A percentile compares a stretch with the other conserved stretches of the same genome.
Evolutionary conservation across 2,329 filamentous ascomycete species (phyloP).

Genomic region (Alternaria brassicicola): DNA sequence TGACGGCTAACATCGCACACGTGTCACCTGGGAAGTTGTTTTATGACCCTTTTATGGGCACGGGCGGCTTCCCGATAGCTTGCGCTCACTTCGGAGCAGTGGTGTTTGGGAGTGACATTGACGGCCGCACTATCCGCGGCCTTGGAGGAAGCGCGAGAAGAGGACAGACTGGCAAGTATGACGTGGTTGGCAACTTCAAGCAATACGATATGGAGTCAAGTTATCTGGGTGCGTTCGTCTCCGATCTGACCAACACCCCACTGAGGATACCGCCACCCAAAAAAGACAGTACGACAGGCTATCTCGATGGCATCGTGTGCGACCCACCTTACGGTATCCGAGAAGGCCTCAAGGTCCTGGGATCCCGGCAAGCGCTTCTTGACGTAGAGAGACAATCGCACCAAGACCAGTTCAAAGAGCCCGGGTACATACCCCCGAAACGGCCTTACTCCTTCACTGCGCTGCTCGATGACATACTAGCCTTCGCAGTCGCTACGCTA

Average conservation of each 20-base stretch:
- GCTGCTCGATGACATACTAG: slow-evolving; percentile 87
- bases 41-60: slow-evolving; percentile 95
- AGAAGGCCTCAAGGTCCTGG: slow-evolving; percentile 88
- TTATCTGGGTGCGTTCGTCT: slow-evolving; percentile 80
- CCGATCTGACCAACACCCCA: slow-evolving; percentile 88
- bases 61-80: slow-evolving; percentile 88
- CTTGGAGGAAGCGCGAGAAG: slow-evolving; percentile 54
- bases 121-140: slow-evolving; percentile 85
- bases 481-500: slow-evolving; percentile 77
- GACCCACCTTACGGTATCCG: slow-evolving; percentile 96
- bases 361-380: slow-evolving; percentile 64
- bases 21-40: slow-evolving; percentile 83
- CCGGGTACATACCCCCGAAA: slow-evolving; percentile 82
- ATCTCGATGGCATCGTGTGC: slow-evolving; percentile 90
- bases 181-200: slow-evolving; percentile 74
- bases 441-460: slow-evolving; percentile 89
- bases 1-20: slow-evolving; percentile 89
- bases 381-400: slow-evolving; percentile 35
- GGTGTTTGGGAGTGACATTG: slow-evolving; percentile 88
- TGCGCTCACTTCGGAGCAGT: slow-evolving; percentile 88
- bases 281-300: slow-evolving; percentile 42
- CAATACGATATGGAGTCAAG: slow-evolving; percentile 74
- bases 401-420: slow-evolving; percentile 31
- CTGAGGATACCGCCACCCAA: slow-evolving; percentile 50
- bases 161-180: slow-evolving; percentile 50